phyloP scores from a whole-genome alignment of 805 yeast genomes.

The Clavispora asparagi region DNA sequence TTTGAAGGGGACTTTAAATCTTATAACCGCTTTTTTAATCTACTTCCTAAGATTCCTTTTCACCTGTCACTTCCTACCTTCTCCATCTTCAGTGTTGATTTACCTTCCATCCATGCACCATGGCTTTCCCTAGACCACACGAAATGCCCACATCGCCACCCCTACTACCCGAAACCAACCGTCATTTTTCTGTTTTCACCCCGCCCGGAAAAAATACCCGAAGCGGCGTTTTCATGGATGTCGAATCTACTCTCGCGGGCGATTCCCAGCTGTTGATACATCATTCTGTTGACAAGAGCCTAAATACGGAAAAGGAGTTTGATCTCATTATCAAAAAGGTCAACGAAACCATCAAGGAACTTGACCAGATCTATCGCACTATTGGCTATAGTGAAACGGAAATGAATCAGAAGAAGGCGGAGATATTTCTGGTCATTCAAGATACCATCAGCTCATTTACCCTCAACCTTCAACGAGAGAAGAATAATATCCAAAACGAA shows the following conservation, averaged over 20 bases:
- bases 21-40: too few species aligned
- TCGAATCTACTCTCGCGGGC: constrained; percentile 1
- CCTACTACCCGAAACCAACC: not conserved
- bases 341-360: constrained; percentile 33
- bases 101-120: not conserved
- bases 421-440: constrained; percentile 46
- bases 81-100: too few species aligned
- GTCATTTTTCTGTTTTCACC: not conserved
- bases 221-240: not conserved
- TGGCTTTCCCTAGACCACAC: not conserved
- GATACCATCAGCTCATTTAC: constrained; percentile 35
- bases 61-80: too few species aligned
- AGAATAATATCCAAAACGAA: constrained; percentile 32
- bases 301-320: constrained; percentile 15
- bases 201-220: not conserved
- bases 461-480: constrained; percentile 22
- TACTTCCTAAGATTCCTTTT: not conserved
- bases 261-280: constrained; percentile 1
- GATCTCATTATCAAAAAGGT: constrained; percentile 30
- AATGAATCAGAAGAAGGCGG: constrained; percentile 43
- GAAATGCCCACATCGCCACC: not conserved
- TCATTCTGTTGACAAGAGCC: not conserved
- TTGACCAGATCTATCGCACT: constrained; percentile 43
- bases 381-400: constrained; percentile 54
- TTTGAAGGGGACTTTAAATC: too few species aligned